Evolutionary conservation across 164 flowering plant genomes (phyloP), one percentile per base, ranked within the genome.

Genomic region (Vitis cinerea): DNA sequence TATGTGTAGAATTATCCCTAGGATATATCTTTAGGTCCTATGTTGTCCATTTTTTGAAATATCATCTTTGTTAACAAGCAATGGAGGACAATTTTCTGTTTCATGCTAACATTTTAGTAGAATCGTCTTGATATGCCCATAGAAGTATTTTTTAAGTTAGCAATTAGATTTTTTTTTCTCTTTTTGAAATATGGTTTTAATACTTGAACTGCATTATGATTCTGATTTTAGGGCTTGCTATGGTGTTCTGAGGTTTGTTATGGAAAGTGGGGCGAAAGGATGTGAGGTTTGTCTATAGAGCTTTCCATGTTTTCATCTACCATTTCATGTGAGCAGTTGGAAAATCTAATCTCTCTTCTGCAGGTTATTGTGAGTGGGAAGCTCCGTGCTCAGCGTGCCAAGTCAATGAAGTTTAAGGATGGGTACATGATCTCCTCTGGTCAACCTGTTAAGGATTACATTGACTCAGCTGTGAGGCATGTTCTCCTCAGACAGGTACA

Each of bases 181-280:
- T 6, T 37, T 37, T 37, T 3, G 7, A 37, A 37, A 37, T 3
- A 37, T 37, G 7, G 44, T 37, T 37, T 37, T 37, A 37, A 6
- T 37, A 37, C 7, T 37, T 37, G 44, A 37, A 37, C 44, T 37
- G 7, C 44, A 37, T 37, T 37, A 8, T 37, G 4, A 37, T 37
- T 37, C 44, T 37, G 7, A 37, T 37, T 37, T 37, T 55, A 80
- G 83, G 76, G 83, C 80, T 50, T 80, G 83, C 78, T 80, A 77
- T 74, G 83, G 80, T 64, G 83, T 77, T 1, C 72, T 80, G 50
- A 74, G 83, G 53, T 80, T 74, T 68, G 60, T 71, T 23, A 80
- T 80, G 83, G 83, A 80, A 62, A 80, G 78, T 69, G 83, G 83
- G 9, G 83, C 83, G 4, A 80, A 77, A 75, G 80, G 83, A 53